Evolutionary conservation across 176 grass and related monocot species (phyloP).

Genomic region (Paspalum vaginatum): DNA sequence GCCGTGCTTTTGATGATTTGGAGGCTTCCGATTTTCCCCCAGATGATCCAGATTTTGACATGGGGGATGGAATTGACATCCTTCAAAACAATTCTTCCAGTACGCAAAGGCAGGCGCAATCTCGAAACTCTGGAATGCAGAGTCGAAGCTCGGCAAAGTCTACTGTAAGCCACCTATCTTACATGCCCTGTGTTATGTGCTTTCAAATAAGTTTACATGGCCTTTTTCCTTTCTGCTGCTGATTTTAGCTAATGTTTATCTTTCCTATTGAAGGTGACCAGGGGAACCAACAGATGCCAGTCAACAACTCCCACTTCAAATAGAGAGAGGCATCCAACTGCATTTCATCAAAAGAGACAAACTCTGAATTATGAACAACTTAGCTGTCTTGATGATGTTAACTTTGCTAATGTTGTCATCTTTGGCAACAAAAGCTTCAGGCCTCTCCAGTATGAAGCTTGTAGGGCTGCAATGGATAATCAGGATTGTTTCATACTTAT

Average conservation of each 20-base stretch:
- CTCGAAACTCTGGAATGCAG: constrained; percentile 30
- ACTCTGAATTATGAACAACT: constrained; percentile 67
- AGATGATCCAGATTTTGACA: constrained; percentile 64
- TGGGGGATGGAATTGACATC: constrained; percentile 28
- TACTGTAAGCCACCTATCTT: constrained; percentile 43
- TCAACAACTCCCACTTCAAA: constrained; percentile 39
- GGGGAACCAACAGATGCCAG: constrained; percentile 32
- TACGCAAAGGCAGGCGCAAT: constrained; percentile 30
- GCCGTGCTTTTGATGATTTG: background rate
- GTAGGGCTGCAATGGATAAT: constrained; percentile 65
- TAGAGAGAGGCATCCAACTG: constrained; percentile 19
- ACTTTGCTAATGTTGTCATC: constrained; percentile 82
- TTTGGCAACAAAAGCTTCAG: constrained; percentile 83
- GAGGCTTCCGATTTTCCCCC: background rate
- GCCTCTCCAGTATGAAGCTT: constrained; percentile 80
- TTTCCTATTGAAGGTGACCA: constrained; percentile 45
- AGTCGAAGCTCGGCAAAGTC: constrained; percentile 41
- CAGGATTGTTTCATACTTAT: constrained; percentile 84
- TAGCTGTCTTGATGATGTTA: constrained; percentile 60
- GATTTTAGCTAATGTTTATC: background rate
- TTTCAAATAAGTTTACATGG: background rate
- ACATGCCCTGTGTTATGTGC: background rate
- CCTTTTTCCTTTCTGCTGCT: background rate
- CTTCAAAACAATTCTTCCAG: background rate
- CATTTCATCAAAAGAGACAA: constrained; percentile 36